Conservation (phyloP, 257 asterid species). For the Gentiana straminea region DNA sequence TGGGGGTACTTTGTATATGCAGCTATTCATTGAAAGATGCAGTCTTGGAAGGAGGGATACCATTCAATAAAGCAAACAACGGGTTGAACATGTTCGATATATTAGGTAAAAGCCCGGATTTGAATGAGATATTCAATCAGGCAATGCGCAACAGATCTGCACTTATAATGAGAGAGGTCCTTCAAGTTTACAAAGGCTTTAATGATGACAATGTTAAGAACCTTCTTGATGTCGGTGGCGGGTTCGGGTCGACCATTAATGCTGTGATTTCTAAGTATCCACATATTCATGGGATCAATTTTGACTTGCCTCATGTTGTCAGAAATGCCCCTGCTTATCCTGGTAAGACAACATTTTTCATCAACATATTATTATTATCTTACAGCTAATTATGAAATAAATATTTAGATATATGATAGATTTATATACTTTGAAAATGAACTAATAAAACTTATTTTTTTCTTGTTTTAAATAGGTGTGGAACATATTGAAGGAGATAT, state of each 20-base stretch:
- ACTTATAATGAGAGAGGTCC: slow-evolving; percentile 8
- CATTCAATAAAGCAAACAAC: slow-evolving; percentile 8
- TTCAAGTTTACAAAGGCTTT: slow-evolving; percentile 29
- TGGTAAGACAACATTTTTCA: neutral
- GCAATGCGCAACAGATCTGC: slow-evolving; percentile 1
- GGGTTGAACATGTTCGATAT: slow-evolving; percentile 6
- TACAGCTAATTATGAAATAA: too few relatives aligned
- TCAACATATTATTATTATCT: too few relatives aligned
- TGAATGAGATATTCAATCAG: slow-evolving; percentile 16
- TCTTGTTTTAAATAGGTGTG: neutral
- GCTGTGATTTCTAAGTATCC: slow-evolving; percentile 27
- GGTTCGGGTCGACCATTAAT: slow-evolving; percentile 25
- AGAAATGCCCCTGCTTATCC: slow-evolving; percentile 19
- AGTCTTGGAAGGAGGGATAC: slow-evolving; percentile 13
- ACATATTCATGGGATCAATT: slow-evolving; percentile 27
- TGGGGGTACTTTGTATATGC: too few relatives aligned
- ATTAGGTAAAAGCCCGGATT: slow-evolving; percentile 7
- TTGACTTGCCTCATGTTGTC: slow-evolving; percentile 33
- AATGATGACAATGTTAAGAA: slow-evolving; percentile 12
- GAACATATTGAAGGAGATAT: slow-evolving; percentile 4
- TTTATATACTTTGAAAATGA: too few relatives aligned
- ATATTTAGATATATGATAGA: too few relatives aligned
- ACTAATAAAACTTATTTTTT: too few relatives aligned
- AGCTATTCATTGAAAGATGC: slow-evolving; percentile 13
- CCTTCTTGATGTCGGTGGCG: slow-evolving; percentile 49